These are phyloP conservation scores for Thelephora ganbajun DNA, from an alignment of 768 basidiomycete species.

Conservation along the genomic window DNA sequence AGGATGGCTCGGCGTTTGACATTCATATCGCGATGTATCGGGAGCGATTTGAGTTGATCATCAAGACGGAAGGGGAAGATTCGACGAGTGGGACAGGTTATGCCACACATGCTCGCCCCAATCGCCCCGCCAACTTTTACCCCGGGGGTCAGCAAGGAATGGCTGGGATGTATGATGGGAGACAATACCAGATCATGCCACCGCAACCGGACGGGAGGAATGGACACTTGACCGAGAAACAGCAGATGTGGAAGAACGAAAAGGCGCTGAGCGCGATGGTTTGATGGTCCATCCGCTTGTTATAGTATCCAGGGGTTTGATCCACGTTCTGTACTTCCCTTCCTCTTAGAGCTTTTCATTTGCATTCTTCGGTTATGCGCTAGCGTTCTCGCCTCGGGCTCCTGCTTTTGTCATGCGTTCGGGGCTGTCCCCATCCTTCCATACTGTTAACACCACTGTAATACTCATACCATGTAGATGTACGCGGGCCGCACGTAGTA, in stretches of 20 bases:
- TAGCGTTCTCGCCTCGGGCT: too few species aligned
- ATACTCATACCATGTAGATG: too few species aligned
- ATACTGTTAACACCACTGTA: too few species aligned
- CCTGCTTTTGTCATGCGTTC: too few species aligned
- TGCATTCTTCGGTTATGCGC: too few species aligned
- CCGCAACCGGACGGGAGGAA: background rate
- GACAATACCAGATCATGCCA: background rate
- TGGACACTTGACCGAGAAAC: background rate
- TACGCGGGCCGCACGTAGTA: too few species aligned
- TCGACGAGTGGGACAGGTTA: background rate
- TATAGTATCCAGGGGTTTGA: too few species aligned
- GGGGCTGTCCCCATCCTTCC: too few species aligned
- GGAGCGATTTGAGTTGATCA: slow-evolving; percentile 29
- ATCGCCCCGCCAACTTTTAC: background rate
- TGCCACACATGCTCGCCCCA: background rate
- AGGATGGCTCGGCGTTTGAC: slow-evolving; percentile 22
- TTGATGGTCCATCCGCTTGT: too few species aligned
- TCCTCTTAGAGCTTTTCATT: too few species aligned
- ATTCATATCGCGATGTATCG: slow-evolving; percentile 20
- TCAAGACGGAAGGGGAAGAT: slow-evolving; percentile 19
- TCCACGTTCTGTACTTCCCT: too few species aligned
- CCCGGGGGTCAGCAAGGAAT: background rate
- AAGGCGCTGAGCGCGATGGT: background rate
- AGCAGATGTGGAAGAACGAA: background rate
- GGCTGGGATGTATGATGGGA: too few species aligned